Evolutionary conservation across 805 yeast genomes (phyloP), one percentile per base, ranked within the genome.

Genomic region (Candida ficus): DNA sequence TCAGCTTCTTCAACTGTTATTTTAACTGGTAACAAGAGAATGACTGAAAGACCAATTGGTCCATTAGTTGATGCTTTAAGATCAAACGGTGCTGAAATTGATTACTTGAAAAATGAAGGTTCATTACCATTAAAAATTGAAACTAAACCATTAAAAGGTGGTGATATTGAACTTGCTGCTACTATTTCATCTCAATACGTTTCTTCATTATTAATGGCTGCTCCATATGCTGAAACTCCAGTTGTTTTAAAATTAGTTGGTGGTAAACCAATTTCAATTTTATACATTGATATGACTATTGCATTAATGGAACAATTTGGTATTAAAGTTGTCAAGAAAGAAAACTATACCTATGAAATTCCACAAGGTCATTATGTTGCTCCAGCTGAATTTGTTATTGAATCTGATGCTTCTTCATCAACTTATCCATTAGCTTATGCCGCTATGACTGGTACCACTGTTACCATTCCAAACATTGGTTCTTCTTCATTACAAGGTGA

Each of bases 361-460:
- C 98, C 98, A 38, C 75, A 75, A 52, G 96, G 90, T 5, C 68
- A 68, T 16, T 93, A 93, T 62, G 63, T 61, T 27, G 87, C 91
- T 47, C 99, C 99, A 22, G 49, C 70, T 1, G 90, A 82, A 51
- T 93, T 93, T 56, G 87, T 85, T 23, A 79, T 93, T 50, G 99
- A 93, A 65, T 85, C 96, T 13, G 99, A 93, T 63, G 99, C 99
- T 17, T 87, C 96, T 13, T 86, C 96, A 8, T 98, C 99, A 1
- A 93, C 99, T 10, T 93, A 93, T 54, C 99, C 99, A 31, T 73
- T 93, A 50, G 99, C 99, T 0, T 87, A 85, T 67, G 98, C 99
- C 42, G 99, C 99, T 10, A 68, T 93, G 68, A 88, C 96, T 1
- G 97, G 98, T 21, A 78, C 95, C 6, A 79, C 88, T 9, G 88